phyloP scores from a whole-genome alignment of 1,284 basidiomycete species.

The Trichosporon faecale region DNA sequence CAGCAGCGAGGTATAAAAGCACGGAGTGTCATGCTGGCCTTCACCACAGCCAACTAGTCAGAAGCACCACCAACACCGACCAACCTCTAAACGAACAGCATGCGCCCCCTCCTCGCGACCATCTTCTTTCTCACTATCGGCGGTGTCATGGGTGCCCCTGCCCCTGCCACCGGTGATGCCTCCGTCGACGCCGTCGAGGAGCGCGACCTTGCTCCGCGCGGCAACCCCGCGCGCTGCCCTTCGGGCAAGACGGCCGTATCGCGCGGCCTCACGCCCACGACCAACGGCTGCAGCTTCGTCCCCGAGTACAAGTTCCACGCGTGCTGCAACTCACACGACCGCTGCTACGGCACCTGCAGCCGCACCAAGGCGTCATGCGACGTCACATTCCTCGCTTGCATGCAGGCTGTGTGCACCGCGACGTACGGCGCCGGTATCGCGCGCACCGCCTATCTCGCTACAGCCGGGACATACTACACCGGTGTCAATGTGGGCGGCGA shows the following conservation, averaged over 20 bases:
- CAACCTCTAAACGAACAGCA: not conserved
- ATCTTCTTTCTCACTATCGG: not conserved
- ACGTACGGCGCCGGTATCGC: not conserved
- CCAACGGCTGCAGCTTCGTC: not conserved
- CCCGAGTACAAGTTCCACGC: slow-evolving; percentile 1
- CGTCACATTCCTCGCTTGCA: not conserved
- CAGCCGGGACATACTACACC: not conserved
- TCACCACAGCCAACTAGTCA: too few relatives aligned
- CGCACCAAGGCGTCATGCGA: not conserved
- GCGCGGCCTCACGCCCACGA: not conserved
- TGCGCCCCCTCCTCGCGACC: not conserved
- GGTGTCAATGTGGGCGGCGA: not conserved
- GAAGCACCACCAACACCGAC: too few relatives aligned
- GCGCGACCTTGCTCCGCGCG: not conserved
- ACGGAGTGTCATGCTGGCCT: too few relatives aligned
- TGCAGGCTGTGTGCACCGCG: not conserved
- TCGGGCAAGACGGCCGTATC: not conserved
- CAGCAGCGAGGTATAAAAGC: too few relatives aligned
- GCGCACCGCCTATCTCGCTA: not conserved
- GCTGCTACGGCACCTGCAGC: slow-evolving; percentile 4
- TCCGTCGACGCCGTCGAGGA: not conserved
- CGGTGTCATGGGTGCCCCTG: not conserved
- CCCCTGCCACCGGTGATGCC: not conserved
- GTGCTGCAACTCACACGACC: slow-evolving; percentile 12
- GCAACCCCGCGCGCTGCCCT: not conserved